Conservation (phyloP, 305 asterid species). For the Stenogyne calaminthoides region DNA sequence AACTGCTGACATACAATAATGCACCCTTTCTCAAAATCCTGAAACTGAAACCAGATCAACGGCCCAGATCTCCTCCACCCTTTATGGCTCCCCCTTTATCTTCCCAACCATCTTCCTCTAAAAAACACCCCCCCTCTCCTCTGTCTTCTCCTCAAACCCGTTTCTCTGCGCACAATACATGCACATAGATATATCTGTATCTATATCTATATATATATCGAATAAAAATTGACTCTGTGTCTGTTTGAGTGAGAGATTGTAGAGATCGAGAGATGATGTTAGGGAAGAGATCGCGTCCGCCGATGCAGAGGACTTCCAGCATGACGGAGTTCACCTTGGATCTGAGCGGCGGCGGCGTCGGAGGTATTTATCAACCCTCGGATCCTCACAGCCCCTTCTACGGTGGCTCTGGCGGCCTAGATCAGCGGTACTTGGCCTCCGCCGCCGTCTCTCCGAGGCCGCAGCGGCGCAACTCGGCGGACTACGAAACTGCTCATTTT, state of each 20-base stretch:
- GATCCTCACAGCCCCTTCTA: constrained; percentile 42
- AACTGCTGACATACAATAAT: constrained; percentile 51
- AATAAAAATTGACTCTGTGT: background rate
- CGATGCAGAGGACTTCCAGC: constrained; percentile 87
- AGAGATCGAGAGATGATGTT: constrained; percentile 38
- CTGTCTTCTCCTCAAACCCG: constrained; percentile 7
- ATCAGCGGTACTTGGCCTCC: constrained; percentile 39
- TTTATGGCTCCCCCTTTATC: constrained; percentile 65
- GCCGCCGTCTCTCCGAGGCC: constrained; percentile 43
- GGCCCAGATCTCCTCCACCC: constrained; percentile 60
- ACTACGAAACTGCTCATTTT: constrained; percentile 56
- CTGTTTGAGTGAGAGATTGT: constrained; percentile 5
- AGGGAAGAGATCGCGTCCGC: constrained; percentile 79
- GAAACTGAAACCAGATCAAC: constrained; percentile 42
- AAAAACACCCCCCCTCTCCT: background rate
- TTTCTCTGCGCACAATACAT: background rate
- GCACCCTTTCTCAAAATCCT: constrained; percentile 34
- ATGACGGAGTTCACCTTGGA: constrained; percentile 73
- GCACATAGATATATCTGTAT: background rate
- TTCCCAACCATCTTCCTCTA: constrained; percentile 45
- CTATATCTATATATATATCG: too few relatives aligned
- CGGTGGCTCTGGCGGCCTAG: constrained; percentile 25
- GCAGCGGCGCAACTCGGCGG: constrained; percentile 62
- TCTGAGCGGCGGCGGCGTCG: constrained; percentile 38
- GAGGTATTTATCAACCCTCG: constrained; percentile 27